These are phyloP conservation scores for Kitagawia praeruptora DNA, from an alignment of 129 eudicot genomes.

Conservation along the genomic window DNA sequence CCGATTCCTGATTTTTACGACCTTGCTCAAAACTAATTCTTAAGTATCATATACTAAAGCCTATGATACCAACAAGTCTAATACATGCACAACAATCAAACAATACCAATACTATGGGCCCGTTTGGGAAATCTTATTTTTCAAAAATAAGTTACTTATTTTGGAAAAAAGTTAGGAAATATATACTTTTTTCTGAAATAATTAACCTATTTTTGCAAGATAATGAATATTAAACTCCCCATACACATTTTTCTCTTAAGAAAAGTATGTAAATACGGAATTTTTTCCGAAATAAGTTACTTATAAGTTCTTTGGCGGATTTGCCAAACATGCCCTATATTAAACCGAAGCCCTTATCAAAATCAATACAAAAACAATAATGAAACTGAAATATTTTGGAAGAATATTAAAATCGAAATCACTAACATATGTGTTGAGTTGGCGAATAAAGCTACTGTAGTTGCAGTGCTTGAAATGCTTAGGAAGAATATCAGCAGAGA, in stretches of 20 bases:
- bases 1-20: too few relatives aligned
- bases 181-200: too few relatives aligned
- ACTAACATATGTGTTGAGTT: constrained; percentile 89
- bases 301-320: too few relatives aligned
- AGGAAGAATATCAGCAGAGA: constrained; percentile 63
- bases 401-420: not conserved
- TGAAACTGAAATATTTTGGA: not conserved
- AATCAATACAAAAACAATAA: not conserved
- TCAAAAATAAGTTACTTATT: too few relatives aligned
- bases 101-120: not conserved
- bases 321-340: too few relatives aligned
- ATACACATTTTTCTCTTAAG: too few relatives aligned
- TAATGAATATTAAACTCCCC: too few relatives aligned
- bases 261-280: too few relatives aligned
- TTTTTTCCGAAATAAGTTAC: too few relatives aligned
- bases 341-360: not conserved
- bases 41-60: not conserved
- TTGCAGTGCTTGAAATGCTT: constrained; percentile 78
- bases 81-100: constrained; percentile 2
- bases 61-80: not conserved
- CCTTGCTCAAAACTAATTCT: not conserved
- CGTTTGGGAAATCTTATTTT: too few relatives aligned
- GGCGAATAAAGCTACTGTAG: constrained; percentile 87
- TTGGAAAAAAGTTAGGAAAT: too few relatives aligned
- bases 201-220: too few relatives aligned